These are phyloP conservation scores for Raphanus raphanistrum DNA, from an alignment of 345 rosid genomes.

Conservation along the genomic window DNA sequence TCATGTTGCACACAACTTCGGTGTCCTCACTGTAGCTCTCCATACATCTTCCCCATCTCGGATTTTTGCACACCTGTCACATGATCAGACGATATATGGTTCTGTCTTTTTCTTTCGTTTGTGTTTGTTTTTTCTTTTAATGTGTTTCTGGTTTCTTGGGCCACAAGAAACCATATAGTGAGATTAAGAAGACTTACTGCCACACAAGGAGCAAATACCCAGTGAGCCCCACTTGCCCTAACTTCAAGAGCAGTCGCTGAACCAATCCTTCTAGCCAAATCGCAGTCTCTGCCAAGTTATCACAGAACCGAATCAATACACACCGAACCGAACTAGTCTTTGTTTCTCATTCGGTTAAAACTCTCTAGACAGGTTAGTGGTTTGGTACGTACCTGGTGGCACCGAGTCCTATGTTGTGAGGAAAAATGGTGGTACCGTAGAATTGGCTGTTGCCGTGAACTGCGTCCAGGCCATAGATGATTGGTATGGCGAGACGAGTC, in stretches of 20 bases:
- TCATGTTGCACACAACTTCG: slow-evolving; percentile 60
- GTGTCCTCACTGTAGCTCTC: slow-evolving; percentile 82
- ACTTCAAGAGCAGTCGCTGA: slow-evolving; percentile 83
- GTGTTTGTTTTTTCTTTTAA: neutral
- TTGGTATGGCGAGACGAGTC: slow-evolving; percentile 69
- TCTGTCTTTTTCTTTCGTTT: no score
- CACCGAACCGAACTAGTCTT: no score
- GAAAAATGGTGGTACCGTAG: slow-evolving; percentile 80
- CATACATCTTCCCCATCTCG: slow-evolving; percentile 83
- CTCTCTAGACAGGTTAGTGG: neutral
- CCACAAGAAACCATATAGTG: neutral
- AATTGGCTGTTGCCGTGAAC: slow-evolving; percentile 76
- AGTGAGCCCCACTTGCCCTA: slow-evolving; percentile 76
- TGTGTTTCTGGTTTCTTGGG: neutral
- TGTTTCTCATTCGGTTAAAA: neutral
- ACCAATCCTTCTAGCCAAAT: slow-evolving; percentile 63
- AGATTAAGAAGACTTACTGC: slow-evolving; percentile 51
- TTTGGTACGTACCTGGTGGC: slow-evolving; percentile 60
- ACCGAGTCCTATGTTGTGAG: slow-evolving; percentile 82
- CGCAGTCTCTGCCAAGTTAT: slow-evolving; percentile 53
- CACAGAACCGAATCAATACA: neutral
- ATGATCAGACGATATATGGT: neutral
- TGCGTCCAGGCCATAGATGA: slow-evolving; percentile 79
- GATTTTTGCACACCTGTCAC: slow-evolving; percentile 67
- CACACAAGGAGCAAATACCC: slow-evolving; percentile 77